A percentile compares a stretch with the other conserved stretches of the same genome.
These are phyloP conservation scores for Rubia peregrina DNA, from an alignment of 305 asterid species.

Conservation along the genomic window DNA sequence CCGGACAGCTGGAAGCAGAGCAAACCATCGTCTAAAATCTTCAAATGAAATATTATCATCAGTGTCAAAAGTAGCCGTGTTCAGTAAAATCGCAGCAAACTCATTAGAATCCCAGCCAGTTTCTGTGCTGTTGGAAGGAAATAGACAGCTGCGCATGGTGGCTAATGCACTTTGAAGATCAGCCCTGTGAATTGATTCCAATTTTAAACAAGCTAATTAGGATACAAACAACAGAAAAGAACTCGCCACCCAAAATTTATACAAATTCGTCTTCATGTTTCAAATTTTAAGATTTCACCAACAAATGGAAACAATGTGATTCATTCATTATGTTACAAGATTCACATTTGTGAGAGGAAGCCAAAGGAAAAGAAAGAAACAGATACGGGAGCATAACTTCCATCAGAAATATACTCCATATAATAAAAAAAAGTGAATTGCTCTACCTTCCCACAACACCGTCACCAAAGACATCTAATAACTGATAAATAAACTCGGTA, in stretches of 20 bases:
- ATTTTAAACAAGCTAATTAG: conserved; percentile 1
- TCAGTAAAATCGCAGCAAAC: conserved; percentile 45
- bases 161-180: conserved; percentile 70
- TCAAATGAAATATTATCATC: conserved; percentile 43
- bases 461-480: conserved; percentile 63
- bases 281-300: neutral
- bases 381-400: neutral
- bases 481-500: conserved; percentile 75
- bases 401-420: neutral
- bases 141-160: conserved; percentile 50
- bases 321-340: neutral
- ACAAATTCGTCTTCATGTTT: conserved; percentile 8
- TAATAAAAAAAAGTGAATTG: conserved; percentile 7
- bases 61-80: conserved; percentile 40
- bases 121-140: conserved; percentile 37
- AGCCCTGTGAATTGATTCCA: conserved; percentile 44
- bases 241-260: neutral
- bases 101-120: conserved; percentile 37
- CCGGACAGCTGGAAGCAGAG: conserved; percentile 72
- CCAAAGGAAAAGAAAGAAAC: neutral
- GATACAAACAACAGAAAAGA: neutral
- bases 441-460: conserved; percentile 63
- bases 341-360: neutral
- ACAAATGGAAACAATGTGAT: neutral
- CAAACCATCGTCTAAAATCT: conserved; percentile 75